Percentiles rank a stretch among this genome's conserved stretches.
Evolutionary conservation across 805 yeast species (phyloP).

Genomic region (Yamadazyma paraphyllophila): DNA sequence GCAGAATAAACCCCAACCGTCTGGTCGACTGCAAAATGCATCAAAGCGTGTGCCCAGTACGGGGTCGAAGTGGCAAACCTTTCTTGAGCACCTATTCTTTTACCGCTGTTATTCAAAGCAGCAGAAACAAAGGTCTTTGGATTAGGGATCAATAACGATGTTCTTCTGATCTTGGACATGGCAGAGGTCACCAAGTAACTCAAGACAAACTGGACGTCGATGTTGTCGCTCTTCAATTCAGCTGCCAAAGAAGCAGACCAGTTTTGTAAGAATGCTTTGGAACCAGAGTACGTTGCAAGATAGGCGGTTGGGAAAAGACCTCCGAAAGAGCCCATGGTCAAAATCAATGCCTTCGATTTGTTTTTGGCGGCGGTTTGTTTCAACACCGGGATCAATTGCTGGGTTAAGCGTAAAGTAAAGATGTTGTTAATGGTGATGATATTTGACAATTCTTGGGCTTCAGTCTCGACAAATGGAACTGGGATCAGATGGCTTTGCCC

Average conservation of each 20-base stretch:
- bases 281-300: slow-evolving; percentile 92
- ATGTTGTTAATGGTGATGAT: slow-evolving; percentile 84
- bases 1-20: slow-evolving; percentile 80
- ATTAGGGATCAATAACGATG: slow-evolving; percentile 74
- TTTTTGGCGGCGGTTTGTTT: slow-evolving; percentile 29
- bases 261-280: slow-evolving; percentile 89
- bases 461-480: slow-evolving; percentile 84
- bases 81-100: slow-evolving; percentile 90
- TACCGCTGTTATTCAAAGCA: slow-evolving; percentile 67
- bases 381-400: slow-evolving; percentile 72
- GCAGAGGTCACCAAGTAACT: slow-evolving; percentile 92
- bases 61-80: slow-evolving; percentile 86
- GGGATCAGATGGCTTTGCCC: slow-evolving; percentile 96
- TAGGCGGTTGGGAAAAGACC: slow-evolving; percentile 91
- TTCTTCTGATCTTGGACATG: slow-evolving; percentile 87
- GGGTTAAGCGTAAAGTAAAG: slow-evolving; percentile 82
- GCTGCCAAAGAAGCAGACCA: slow-evolving; percentile 91
- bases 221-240: slow-evolving; percentile 63
- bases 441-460: slow-evolving; percentile 66
- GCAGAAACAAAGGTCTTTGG: slow-evolving; percentile 79
- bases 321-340: slow-evolving; percentile 97
- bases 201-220: slow-evolving; percentile 83
- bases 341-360: slow-evolving; percentile 64
- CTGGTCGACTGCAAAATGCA: slow-evolving; percentile 78
- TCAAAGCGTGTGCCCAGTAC: slow-evolving; percentile 88